These are phyloP conservation scores for Begonia masoniana DNA, from an alignment of 306 rosid genomes.

Conservation along the genomic window DNA sequence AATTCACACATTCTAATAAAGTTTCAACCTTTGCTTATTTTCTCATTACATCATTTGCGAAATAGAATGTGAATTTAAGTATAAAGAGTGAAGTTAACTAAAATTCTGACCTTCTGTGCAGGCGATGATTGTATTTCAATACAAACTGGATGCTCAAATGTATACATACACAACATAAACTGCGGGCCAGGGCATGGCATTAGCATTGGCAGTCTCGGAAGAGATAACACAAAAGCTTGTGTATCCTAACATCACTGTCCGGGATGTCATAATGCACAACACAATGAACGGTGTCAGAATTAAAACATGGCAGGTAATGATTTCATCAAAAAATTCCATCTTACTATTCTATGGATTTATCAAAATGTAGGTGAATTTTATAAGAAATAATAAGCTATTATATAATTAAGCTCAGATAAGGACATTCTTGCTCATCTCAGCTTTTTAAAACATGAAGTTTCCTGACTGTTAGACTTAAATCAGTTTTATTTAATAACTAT, in stretches of 20 bases:
- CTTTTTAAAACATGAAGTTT: no score
- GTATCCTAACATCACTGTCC: conserved; percentile 91
- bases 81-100: background rate
- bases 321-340: background rate
- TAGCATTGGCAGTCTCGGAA: conserved; percentile 94
- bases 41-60: no score
- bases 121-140: conserved; percentile 93
- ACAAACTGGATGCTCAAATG: conserved; percentile 90
- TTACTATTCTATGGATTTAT: no score
- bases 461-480: no score
- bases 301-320: conserved; percentile 97
- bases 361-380: no score
- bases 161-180: conserved; percentile 77
- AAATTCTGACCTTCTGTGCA: conserved; percentile 19
- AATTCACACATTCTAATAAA: no score
- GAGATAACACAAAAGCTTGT: conserved; percentile 79
- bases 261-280: conserved; percentile 73
- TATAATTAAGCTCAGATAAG: no score
- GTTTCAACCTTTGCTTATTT: no score
- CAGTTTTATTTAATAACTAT: no score
- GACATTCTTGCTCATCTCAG: no score
- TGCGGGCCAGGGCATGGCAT: conserved; percentile 99
- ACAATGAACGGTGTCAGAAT: conserved; percentile 96
- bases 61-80: no score
- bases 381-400: no score